Conservation (phyloP, 257 asterid species). For the Penstemon newberryi region DNA sequence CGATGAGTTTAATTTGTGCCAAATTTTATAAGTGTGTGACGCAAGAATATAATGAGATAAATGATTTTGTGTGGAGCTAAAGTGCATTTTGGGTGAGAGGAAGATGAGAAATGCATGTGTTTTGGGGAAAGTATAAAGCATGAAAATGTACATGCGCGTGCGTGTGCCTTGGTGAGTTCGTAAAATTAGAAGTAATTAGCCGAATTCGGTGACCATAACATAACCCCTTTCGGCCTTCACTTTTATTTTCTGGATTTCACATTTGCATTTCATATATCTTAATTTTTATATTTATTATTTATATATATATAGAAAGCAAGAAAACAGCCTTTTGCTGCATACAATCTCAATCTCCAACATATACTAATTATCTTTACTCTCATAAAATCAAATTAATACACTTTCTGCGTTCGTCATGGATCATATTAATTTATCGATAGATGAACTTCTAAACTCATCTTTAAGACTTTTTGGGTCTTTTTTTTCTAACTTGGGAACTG, state of each 20-base stretch:
- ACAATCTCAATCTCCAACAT: constrained; percentile 1
- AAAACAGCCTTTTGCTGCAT: constrained; percentile 17
- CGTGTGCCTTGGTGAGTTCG: too few relatives aligned
- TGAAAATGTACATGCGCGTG: neutral
- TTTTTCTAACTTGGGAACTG: constrained; percentile 51
- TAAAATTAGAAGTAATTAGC: constrained; percentile 8
- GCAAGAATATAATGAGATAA: too few relatives aligned
- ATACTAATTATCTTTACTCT: neutral
- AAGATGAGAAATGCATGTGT: too few relatives aligned
- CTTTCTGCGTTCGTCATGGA: too few relatives aligned
- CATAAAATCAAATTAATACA: neutral
- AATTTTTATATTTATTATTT: neutral
- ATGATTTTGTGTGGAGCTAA: too few relatives aligned
- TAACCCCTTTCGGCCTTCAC: neutral
- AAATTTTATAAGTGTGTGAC: too few relatives aligned
- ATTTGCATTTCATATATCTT: constrained; percentile 13
- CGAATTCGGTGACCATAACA: constrained; percentile 32
- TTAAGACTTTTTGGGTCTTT: constrained; percentile 25
- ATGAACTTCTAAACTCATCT: neutral
- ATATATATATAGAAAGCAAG: neutral
- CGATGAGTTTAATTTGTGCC: too few relatives aligned
- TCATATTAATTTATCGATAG: neutral
- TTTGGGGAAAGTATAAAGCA: neutral
- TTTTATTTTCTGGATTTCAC: constrained; percentile 28
- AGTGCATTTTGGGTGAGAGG: too few relatives aligned